Percentiles rank a stretch among this genome's conserved stretches.
These are phyloP conservation scores for Porphyridium purpureum DNA, from an alignment of 23 red algal genomes.

Conservation along the genomic window DNA sequence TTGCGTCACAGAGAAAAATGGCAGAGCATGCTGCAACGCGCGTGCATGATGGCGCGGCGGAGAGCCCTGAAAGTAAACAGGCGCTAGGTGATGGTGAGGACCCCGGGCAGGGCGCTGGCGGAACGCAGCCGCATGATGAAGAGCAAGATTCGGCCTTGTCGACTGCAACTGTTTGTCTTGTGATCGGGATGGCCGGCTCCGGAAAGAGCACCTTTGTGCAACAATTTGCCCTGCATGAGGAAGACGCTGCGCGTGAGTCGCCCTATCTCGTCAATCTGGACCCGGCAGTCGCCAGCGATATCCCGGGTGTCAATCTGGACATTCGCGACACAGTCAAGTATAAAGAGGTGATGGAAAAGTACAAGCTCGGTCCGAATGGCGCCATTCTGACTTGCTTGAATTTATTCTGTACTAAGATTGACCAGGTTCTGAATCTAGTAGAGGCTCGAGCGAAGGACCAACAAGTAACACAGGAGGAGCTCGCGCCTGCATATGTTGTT, in stretches of 20 bases:
- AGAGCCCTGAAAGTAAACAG: too few species aligned
- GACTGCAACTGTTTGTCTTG: too few species aligned
- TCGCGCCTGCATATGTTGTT: conserved; percentile 13
- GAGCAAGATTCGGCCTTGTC: too few species aligned
- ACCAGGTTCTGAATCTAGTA: conserved; percentile 57
- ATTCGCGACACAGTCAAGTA: conserved; percentile 93
- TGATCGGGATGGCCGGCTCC: conserved; percentile 91
- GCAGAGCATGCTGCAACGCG: too few species aligned
- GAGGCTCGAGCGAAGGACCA: conserved; percentile 26
- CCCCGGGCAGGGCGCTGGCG: too few species aligned
- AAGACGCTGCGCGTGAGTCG: conserved; percentile 10
- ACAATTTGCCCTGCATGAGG: conserved; percentile 23
- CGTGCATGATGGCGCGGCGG: too few species aligned
- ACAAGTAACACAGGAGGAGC: too few species aligned
- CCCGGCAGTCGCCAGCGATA: conserved; percentile 62
- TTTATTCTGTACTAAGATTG: conserved; percentile 79
- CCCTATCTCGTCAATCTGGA: conserved; percentile 85
- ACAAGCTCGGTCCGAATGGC: conserved; percentile 84
- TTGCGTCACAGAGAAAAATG: too few species aligned
- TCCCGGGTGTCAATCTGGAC: conserved; percentile 73
- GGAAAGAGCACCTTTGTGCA: conserved; percentile 85
- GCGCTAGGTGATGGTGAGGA: too few species aligned
- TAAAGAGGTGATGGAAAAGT: conserved; percentile 59
- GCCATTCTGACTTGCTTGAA: conserved; percentile 91
- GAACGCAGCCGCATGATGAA: too few species aligned